Base-by-base conservation (phyloP, 768 basidiomycete genomes). In the Lentinula boryana region DNA sequence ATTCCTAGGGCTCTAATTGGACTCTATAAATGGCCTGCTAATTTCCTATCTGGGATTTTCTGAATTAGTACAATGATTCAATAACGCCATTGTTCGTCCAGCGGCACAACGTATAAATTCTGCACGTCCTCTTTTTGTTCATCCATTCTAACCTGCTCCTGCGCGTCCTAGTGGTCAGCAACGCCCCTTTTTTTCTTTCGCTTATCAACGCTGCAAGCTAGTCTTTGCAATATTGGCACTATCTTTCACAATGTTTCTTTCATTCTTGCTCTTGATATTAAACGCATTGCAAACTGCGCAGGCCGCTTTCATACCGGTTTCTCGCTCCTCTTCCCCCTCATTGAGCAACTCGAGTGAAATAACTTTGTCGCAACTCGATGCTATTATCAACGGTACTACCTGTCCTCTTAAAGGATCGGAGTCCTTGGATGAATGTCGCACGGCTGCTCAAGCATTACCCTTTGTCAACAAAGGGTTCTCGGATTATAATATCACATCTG, bases 391-490 rank as follows among this genome's bases (percentile, higher is more conserved):
- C 21, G 65, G 60, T 32, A 58, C 63, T 31, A 51, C 60, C 18
- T 69, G 68, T 49, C 52, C 64, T 8, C 23, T 56, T 10, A 12
- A 63, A 5, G 60, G 44, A 6, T 62, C 62, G 0, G 40, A 60
- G 15, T 67, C 64, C 55, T 53, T 64, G 2, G 48, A 38, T 44
- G 68, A 69, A 56, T 69, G 68, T 48, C 62, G 65, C 15, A 67
- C 55, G 10, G 65, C 68, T 10, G 59, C 62, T 3, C 65, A 69
- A 40, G 65, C 68, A 5, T 62, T 65, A 5, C 68, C 68, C n/a
- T 69, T 67, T 46, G 62, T 69, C 38, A 67, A 67, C 56, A 60
- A 65, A 54, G 67, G 55, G 7, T 65, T 69, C 32, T n/a, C 43
- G 4, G 62, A 66, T 31, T 69, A 43, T 46, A 53, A 49, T 32